These are phyloP conservation scores for Gossypium turneri DNA, from an alignment of 345 rosid genomes.

Conservation along the genomic window DNA sequence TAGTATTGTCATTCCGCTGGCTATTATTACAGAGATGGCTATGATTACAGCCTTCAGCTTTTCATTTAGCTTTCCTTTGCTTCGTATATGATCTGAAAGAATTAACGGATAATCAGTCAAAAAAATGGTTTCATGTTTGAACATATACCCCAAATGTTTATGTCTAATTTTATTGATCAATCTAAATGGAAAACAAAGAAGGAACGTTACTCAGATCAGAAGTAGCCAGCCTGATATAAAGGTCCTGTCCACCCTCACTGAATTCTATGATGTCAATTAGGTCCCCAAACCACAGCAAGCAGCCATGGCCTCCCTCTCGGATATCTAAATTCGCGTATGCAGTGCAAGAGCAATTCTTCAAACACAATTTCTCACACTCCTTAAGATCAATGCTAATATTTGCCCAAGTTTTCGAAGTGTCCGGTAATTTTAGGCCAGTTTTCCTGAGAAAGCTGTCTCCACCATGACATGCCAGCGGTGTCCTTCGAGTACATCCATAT, in stretches of 20 bases:
- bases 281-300: conserved; percentile 5
- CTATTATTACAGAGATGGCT: not conserved
- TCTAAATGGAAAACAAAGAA: not conserved
- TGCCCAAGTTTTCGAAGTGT: not conserved
- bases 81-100: conserved; percentile 1
- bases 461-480: conserved; percentile 14
- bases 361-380: conserved; percentile 23
- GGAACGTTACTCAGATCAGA: not conserved
- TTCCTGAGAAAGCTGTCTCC: conserved; percentile 32
- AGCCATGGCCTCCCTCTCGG: not conserved
- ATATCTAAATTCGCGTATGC: conserved; percentile 24
- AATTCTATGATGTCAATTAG: not conserved
- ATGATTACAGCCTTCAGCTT: not conserved
- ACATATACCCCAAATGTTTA: not conserved
- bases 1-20: not conserved
- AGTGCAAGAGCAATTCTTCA: conserved; percentile 30
- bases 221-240: conserved; percentile 3
- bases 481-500: conserved; percentile 15
- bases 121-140: not conserved
- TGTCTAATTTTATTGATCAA: not conserved
- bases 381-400: conserved; percentile 13
- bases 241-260: conserved; percentile 6
- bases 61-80: not conserved
- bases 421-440: conserved; percentile 24
- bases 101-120: not conserved